These are phyloP conservation scores for Colletotrichum chrysophilum DNA, from an alignment of 2,329 filamentous ascomycete species.

Conservation along the genomic window DNA sequence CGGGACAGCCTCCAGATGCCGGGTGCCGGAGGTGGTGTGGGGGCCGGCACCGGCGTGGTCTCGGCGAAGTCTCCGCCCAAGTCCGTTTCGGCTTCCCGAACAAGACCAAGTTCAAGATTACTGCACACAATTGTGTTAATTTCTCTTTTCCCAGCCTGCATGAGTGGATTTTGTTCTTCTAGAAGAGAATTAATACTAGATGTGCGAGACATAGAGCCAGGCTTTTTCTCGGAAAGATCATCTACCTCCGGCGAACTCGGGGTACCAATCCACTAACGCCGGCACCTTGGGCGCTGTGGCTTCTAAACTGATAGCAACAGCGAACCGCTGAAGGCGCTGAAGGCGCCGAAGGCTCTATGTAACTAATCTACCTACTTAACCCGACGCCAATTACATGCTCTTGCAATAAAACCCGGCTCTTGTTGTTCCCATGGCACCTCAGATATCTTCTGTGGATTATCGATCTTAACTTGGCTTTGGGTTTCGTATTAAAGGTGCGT, in stretches of 20 bases:
- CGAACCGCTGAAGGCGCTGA: background rate
- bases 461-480: background rate
- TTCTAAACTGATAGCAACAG: background rate
- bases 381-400: background rate
- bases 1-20: background rate
- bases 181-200: accelerated
- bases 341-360: too few relatives aligned
- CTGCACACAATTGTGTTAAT: accelerated
- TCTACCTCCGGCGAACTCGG: too few relatives aligned
- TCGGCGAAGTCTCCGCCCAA: background rate
- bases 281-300: background rate
- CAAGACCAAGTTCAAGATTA: background rate
- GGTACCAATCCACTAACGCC: background rate
- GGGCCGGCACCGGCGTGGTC: too few relatives aligned
- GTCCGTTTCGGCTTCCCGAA: background rate
- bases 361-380: background rate
- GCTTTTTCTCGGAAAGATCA: background rate
- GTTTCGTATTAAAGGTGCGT: too few relatives aligned
- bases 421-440: background rate
- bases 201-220: background rate
- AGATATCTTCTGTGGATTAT: background rate
- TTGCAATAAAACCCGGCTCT: too few relatives aligned
- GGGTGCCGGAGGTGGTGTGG: background rate
- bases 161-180: accelerated
- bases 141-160: background rate